Base-by-base conservation (phyloP, 1,284 basidiomycete species). In the Melampsora americana region DNA sequence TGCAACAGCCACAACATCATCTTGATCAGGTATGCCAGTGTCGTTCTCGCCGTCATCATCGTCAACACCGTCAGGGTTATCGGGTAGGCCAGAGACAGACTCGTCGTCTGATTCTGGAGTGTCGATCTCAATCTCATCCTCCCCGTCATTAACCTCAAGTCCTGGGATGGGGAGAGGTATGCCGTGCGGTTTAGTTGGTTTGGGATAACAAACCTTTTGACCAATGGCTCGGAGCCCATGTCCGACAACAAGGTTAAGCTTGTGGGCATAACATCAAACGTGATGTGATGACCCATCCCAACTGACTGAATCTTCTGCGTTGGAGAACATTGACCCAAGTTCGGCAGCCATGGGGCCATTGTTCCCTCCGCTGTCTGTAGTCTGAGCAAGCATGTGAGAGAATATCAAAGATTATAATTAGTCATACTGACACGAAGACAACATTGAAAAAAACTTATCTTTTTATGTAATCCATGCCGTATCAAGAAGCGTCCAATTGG, bases 341-440 rank as follows among this genome's bases (percentile, higher is more conserved):
- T 61, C 35, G 2, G 28, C 7, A 1, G 59, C 59, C 59, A 61
- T 65, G 4, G 28, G 35, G 3, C 35, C 35, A 35, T 61, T 61
- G 59, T 61, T 61, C 6, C 28, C 28, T 7, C 59, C 59, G 3
- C 16, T 12, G 20, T 65, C 20, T 16, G 62, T 65, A n/a, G 61
- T 64, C 42, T 64, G 61, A 23, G 61, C 61, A 16, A 64, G 42
- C 5, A 64, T 64, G 5, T 32, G 9, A n/a, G n/a, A n/a, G n/a
- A n/a, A 35, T 4, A 9, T 35, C 3, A 35, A 9, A 35, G 5
- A 35, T 35, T 35, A 35, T 4, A 9, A 9, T 35, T 35, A 35
- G 35, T 35, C 9, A 35, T 9, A 35, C 9, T 35, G 35, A 35
- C 9, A 4, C 3, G 3, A 35, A 35, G 9, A 3, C 3, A 9